Evolutionary conservation across 257 asterid species (phyloP).

Genomic region (Solanum bukasovii): DNA sequence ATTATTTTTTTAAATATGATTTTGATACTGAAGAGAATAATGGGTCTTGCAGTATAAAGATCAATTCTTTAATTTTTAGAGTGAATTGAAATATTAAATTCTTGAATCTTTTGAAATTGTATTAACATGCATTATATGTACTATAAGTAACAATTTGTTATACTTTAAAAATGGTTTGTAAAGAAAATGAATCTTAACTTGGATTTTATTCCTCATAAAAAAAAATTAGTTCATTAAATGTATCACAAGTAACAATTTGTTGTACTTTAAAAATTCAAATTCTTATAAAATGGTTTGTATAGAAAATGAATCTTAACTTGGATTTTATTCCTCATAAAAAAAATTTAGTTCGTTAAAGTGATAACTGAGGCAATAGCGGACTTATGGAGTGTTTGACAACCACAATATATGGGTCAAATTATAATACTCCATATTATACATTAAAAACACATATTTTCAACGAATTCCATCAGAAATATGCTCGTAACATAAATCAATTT

Average conservation of each 20-base stretch:
- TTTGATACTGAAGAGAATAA: neutral
- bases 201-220: neutral
- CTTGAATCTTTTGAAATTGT: neutral
- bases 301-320: neutral
- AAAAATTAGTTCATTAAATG: neutral
- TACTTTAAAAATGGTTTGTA: neutral
- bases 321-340: neutral
- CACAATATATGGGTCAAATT: no score
- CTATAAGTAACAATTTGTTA: neutral
- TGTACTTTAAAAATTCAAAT: neutral
- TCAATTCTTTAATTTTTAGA: neutral
- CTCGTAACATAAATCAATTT: neutral
- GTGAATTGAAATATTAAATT: neutral
- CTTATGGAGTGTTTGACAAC: no score
- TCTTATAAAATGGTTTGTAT: neutral
- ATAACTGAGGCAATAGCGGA: no score
- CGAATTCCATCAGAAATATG: no score
- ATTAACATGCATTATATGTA: neutral
- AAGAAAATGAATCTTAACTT: neutral
- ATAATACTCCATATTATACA: no score
- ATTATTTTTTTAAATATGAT: neutral
- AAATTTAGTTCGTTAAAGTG: no score
- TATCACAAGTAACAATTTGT: neutral
- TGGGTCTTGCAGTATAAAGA: neutral
- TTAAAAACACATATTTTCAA: no score